A percentile compares a stretch with the other conserved stretches of the same genome.
These are phyloP conservation scores for Herpetospermum pedunculosum DNA, from an alignment of 306 rosid genomes.

Conservation along the genomic window DNA sequence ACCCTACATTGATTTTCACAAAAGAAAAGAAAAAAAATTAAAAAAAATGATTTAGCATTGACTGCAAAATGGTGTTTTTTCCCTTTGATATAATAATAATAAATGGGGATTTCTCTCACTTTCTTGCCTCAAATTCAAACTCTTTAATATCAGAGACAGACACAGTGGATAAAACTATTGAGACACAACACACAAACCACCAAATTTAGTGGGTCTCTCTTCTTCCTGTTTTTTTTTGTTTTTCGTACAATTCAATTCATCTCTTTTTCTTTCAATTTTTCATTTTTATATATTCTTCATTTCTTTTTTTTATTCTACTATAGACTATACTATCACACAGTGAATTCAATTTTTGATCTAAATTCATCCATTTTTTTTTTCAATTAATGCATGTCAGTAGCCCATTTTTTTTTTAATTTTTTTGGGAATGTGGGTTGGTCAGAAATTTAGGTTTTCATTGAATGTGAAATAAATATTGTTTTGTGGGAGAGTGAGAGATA, in stretches of 20 bases:
- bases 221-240: neutral
- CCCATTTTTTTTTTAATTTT: neutral
- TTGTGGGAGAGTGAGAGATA: neutral
- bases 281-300: too few relatives aligned
- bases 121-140: neutral
- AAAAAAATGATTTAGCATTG: neutral
- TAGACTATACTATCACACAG: neutral
- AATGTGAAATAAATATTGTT: conserved; percentile 7
- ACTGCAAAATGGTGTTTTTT: too few relatives aligned
- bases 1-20: neutral
- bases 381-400: neutral
- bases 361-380: neutral
- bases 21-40: too few relatives aligned
- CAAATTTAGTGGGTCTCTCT: conserved; percentile 1
- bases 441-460: neutral
- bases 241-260: too few relatives aligned
- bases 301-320: neutral
- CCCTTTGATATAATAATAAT: neutral
- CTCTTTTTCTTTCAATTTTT: neutral
- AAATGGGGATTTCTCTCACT: neutral
- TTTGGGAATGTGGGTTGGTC: neutral
- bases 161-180: neutral
- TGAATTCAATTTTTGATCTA: neutral
- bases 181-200: neutral
- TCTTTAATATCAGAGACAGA: neutral